These are phyloP conservation scores for Trametopsis cervina DNA, from an alignment of 768 basidiomycete species.

Conservation along the genomic window DNA sequence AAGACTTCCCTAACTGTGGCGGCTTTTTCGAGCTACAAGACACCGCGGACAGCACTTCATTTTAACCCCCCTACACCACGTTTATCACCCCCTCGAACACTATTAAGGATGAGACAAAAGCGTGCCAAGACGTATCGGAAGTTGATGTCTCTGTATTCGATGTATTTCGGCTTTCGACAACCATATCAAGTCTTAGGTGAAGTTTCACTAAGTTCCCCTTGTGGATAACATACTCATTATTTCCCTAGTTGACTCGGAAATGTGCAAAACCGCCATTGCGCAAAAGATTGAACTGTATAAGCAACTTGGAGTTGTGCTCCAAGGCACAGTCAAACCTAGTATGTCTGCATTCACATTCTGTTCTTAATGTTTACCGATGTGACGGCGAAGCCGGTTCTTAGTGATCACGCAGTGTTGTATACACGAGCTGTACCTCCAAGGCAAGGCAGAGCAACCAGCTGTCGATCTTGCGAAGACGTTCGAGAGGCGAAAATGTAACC, in stretches of 20 bases:
- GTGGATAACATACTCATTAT: constrained; percentile 8
- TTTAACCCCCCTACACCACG: too few relatives aligned
- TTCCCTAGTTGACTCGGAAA: constrained; percentile 71
- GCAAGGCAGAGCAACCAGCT: constrained; percentile 61
- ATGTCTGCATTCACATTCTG: constrained; percentile 29
- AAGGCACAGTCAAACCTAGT: constrained; percentile 91
- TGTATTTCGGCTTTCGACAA: constrained; percentile 84
- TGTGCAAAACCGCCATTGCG: constrained; percentile 62
- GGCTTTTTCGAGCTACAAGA: neutral
- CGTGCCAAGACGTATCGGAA: constrained; percentile 92
- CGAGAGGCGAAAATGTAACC: constrained; percentile 92
- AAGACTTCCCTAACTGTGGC: too few relatives aligned
- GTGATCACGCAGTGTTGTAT: constrained; percentile 99
- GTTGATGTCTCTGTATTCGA: constrained; percentile 85
- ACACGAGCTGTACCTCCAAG: constrained; percentile 84
- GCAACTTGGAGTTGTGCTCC: constrained; percentile 69
- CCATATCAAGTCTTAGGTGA: constrained; percentile 90
- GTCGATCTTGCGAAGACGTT: constrained; percentile 91
- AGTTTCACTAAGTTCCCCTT: constrained; percentile 7
- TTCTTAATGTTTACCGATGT: constrained; percentile 9
- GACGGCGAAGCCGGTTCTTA: constrained; percentile 42
- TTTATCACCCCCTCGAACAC: neutral
- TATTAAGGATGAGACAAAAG: constrained; percentile 77
- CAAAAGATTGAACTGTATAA: constrained; percentile 72
- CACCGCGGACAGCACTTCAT: too few relatives aligned